These are phyloP conservation scores for Candida silvicultrix DNA, from an alignment of 805 yeast genomes.

Conservation along the genomic window DNA sequence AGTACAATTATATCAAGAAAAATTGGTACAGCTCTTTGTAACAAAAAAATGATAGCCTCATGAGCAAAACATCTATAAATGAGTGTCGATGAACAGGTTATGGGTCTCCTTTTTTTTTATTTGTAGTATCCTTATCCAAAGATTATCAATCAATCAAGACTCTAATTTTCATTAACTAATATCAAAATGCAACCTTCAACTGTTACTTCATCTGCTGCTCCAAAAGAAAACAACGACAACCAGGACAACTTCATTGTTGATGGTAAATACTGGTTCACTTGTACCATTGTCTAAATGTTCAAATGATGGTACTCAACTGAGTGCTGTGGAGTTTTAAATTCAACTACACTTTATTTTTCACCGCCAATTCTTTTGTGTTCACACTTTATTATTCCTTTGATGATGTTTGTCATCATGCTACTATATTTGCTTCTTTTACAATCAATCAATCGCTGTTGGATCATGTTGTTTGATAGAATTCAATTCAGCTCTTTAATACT, in stretches of 20 bases:
- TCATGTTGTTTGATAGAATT: too few species aligned
- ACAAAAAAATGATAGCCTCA: background rate
- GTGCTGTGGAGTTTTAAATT: background rate
- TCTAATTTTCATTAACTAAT: background rate
- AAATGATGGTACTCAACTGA: background rate
- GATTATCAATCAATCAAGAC: background rate
- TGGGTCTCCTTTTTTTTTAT: background rate
- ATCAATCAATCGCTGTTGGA: too few species aligned
- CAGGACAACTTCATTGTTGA: background rate
- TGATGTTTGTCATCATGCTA: too few species aligned
- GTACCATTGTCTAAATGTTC: conserved; percentile 1
- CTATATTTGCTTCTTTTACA: too few species aligned
- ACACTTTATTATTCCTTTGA: too few species aligned
- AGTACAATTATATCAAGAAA: too few species aligned
- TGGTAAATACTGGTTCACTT: conserved; percentile 1
- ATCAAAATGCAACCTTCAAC: conserved; percentile 3
- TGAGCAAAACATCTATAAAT: background rate
- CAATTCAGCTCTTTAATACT: too few species aligned
- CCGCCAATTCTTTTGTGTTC: too few species aligned
- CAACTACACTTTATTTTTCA: too few species aligned
- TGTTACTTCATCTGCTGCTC: conserved; percentile 3
- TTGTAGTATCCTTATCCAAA: background rate
- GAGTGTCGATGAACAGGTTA: too few species aligned
- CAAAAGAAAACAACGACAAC: conserved; percentile 1
- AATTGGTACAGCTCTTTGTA: background rate